Base-by-base conservation (phyloP, 106 monocot species). In the Alisma plantagoaquatica region DNA sequence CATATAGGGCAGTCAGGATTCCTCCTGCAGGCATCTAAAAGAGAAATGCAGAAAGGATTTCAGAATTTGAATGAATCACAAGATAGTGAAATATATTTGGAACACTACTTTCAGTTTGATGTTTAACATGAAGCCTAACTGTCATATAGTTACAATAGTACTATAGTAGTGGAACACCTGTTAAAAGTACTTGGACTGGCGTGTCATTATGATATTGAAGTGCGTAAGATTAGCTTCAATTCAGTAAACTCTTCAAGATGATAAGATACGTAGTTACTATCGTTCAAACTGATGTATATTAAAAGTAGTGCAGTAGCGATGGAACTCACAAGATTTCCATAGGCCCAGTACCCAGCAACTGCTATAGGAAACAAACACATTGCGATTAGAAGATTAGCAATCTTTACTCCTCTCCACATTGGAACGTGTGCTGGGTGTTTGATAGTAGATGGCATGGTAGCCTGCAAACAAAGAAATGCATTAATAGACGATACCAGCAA, bases 371-470 rank as follows among this genome's bases (percentile, higher is more conserved):
- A 94, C 33, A 94, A 41, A 35, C 93, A 88, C 75, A 88, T 66
- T 11, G 88, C 83, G 53, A 94, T 75, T 16, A 94, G 72, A 31
- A 77, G 41, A 64, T 94, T 83, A 5, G 93, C 93, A n/a, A 75
- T 77, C 57, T 88, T 93, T 31, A 77, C 87, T 64, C 92, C 92
- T 62, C 92, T 79, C 92, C 92, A 93, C 92, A 87, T 93, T 1
- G 92, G 92, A 11, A 87, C 83, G 68, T 87, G 83, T 32, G 87
- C 87, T 32, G 92, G 92, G 68, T 93, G 92, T 61, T 93, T 93
- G 58, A 93, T 87, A 29, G 92, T 93, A 21, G 92, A 93, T 7
- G 92, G 92, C 83, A 93, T 93, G 18, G 92, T 93, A 33, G 87
- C 82, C 92, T 92, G 64, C 20, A 67, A 50, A 7, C 35, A 33